These are phyloP conservation scores for Sphaerosporella brunnea DNA, from an alignment of 495 filamentous ascomycete species.

Conservation along the genomic window DNA sequence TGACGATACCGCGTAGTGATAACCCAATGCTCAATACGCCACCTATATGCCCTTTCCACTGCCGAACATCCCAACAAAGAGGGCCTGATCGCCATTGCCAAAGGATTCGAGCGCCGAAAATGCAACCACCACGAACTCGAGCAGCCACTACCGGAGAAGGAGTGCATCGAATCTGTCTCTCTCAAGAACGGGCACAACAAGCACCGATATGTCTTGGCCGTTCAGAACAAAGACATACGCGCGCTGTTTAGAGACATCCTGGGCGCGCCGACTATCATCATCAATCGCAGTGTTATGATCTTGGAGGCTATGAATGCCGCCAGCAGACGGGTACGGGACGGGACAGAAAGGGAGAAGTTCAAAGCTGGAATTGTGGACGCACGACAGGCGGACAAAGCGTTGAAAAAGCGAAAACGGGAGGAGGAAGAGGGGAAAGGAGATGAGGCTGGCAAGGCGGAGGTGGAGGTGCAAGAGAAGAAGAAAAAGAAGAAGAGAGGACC, in stretches of 20 bases:
- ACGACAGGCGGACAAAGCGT: constrained; percentile 29
- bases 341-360: constrained; percentile 60
- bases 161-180: constrained; percentile 63
- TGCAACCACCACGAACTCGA: constrained; percentile 77
- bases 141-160: constrained; percentile 52
- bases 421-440: constrained; percentile 31
- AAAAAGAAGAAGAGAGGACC: constrained; percentile 45
- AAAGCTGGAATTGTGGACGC: constrained; percentile 45
- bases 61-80: constrained; percentile 35
- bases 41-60: constrained; percentile 41
- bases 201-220: constrained; percentile 76
- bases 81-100: constrained; percentile 47
- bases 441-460: constrained; percentile 24
- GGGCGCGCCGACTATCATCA: constrained; percentile 66
- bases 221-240: constrained; percentile 44
- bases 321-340: constrained; percentile 43
- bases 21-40: constrained; percentile 50
- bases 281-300: constrained; percentile 73
- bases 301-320: constrained; percentile 66
- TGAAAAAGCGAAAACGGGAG: constrained; percentile 37
- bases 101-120: constrained; percentile 61
- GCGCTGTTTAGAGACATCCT: constrained; percentile 39
- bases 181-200: constrained; percentile 57
- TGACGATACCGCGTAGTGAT: constrained; percentile 32
- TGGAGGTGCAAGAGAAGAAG: constrained; percentile 40